Conservation (phyloP, 345 rosid genomes). For the Angophora floribunda region DNA sequence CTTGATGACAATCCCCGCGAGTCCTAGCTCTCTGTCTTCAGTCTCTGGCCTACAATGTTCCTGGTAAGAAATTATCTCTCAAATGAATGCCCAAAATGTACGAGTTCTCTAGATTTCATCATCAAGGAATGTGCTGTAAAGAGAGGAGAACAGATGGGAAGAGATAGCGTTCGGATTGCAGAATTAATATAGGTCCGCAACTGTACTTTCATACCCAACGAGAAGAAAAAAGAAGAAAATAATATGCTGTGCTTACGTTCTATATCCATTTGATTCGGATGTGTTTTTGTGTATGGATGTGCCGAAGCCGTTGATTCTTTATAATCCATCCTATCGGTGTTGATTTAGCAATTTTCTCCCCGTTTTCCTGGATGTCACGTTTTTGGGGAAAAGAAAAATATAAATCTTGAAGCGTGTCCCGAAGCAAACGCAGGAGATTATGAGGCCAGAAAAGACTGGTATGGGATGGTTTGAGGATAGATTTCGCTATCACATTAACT, state of each 20-base stretch:
- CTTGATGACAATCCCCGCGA: neutral
- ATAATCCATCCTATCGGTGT: neutral
- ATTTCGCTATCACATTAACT: conserved; percentile 20
- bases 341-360: neutral
- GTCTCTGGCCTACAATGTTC: neutral
- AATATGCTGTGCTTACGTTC: neutral
- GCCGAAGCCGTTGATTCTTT: neutral
- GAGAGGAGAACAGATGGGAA: conserved; percentile 1
- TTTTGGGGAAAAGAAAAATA: neutral
- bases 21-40: neutral
- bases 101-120: neutral
- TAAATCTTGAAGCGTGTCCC: too few species aligned
- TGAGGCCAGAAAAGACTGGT: conserved; percentile 41
- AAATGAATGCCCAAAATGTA: neutral
- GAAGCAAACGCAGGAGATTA: conserved; percentile 1
- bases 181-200: neutral
- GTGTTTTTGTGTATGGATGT: neutral
- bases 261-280: neutral
- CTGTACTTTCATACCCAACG: neutral
- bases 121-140: neutral
- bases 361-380: neutral
- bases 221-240: neutral
- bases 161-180: conserved; percentile 8
- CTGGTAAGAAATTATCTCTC: neutral
- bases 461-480: conserved; percentile 23